Conservation (phyloP, 2,329 filamentous ascomycete genomes). For the Periconia macrospinosa region DNA sequence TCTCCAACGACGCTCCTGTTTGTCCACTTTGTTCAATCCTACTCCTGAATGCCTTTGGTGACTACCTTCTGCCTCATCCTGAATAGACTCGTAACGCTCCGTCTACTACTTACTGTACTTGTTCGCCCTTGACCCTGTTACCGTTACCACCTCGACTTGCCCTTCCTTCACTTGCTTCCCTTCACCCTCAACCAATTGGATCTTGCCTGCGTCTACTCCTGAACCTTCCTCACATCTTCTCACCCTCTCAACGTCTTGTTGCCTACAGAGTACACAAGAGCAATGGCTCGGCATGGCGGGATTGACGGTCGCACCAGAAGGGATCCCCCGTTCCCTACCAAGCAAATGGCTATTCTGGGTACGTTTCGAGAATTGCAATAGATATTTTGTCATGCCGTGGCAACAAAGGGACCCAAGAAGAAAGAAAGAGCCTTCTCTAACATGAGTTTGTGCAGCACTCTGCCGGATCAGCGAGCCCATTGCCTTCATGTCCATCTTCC, state of each 20-base stretch:
- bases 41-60: slow-evolving; percentile 23
- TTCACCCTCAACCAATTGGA: neutral
- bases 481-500: slow-evolving; percentile 99
- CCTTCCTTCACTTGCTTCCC: slow-evolving; percentile 1
- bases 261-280: slow-evolving; percentile 10
- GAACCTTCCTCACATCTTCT: slow-evolving; percentile 12
- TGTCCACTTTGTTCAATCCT: slow-evolving; percentile 31
- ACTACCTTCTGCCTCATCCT: neutral
- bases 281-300: slow-evolving; percentile 36
- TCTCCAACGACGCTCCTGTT: slow-evolving; percentile 35
- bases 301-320: slow-evolving; percentile 28
- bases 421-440: neutral
- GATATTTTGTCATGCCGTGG: no score
- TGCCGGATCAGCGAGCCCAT: slow-evolving; percentile 98
- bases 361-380: no score
- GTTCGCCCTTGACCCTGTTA: neutral
- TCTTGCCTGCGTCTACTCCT: neutral
- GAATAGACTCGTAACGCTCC: neutral
- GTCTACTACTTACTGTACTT: neutral
- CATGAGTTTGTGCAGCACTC: slow-evolving; percentile 61
- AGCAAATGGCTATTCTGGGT: slow-evolving; percentile 61
- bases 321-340: slow-evolving; percentile 56
- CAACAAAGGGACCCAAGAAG: no score
- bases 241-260: slow-evolving; percentile 16
- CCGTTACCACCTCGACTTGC: neutral